A percentile compares a stretch with the other conserved stretches of the same genome.
phyloP scores from a whole-genome alignment of 352 stramenopile species.

The Globisporangium canariense region DNA sequence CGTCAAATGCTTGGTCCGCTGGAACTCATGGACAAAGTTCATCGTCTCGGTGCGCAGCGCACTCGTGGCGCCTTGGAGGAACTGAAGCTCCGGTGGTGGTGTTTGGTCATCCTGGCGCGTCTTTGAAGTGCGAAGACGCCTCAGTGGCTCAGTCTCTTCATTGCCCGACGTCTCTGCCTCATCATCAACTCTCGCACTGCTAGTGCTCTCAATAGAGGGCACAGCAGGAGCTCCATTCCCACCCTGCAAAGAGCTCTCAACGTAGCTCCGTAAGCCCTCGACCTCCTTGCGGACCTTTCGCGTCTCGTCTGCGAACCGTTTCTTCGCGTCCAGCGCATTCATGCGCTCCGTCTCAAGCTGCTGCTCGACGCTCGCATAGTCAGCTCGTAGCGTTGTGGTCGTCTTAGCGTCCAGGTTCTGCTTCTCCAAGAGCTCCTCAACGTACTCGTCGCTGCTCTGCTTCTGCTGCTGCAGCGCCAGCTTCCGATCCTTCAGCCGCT shows the following conservation, averaged over 20 bases:
- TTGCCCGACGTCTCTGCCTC: not conserved
- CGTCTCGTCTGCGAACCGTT: slow-evolving; percentile 27
- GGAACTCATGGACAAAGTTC: slow-evolving; percentile 49
- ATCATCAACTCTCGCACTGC: not conserved
- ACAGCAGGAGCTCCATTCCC: not conserved
- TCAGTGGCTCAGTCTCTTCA: not conserved
- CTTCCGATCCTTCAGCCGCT: slow-evolving; percentile 50
- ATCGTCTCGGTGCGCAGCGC: slow-evolving; percentile 45
- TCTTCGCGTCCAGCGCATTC: slow-evolving; percentile 20
- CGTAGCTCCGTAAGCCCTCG: slow-evolving; percentile 44
- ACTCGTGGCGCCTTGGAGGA: slow-evolving; percentile 43
- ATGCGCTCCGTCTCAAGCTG: slow-evolving; percentile 23
- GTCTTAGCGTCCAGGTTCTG: slow-evolving; percentile 36
- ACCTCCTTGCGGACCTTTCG: slow-evolving; percentile 34
- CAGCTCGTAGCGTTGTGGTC: slow-evolving; percentile 34
- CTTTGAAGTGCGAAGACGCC: not conserved
- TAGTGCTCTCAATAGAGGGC: not conserved
- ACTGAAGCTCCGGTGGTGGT: slow-evolving; percentile 34
- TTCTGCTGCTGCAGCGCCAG: slow-evolving; percentile 41
- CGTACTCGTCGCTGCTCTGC: slow-evolving; percentile 24
- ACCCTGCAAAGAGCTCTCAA: slow-evolving; percentile 30
- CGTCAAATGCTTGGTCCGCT: slow-evolving; percentile 30
- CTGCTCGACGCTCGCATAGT: slow-evolving; percentile 30
- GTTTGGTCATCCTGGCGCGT: not conserved
- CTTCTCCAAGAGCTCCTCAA: slow-evolving; percentile 31